These are phyloP conservation scores for Gleditsia sinensis DNA, from an alignment of 306 rosid genomes.

Conservation along the genomic window DNA sequence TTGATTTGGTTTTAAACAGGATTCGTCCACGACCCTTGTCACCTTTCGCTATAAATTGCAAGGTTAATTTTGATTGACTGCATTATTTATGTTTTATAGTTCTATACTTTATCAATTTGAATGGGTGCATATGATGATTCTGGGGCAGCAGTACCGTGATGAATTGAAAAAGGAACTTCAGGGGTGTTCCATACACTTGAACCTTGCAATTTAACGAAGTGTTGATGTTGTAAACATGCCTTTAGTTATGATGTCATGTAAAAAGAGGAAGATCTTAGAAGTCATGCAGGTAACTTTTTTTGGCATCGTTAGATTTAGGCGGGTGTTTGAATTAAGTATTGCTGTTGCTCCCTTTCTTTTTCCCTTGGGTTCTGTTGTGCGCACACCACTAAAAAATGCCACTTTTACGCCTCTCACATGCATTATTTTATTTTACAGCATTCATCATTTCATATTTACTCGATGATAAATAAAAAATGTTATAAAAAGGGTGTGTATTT, in stretches of 20 bases:
- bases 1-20: slow-evolving; percentile 46
- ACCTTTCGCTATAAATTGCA: no score
- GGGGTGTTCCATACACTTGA: slow-evolving; percentile 42
- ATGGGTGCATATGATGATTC: slow-evolving; percentile 69
- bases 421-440: neutral
- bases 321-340: neutral
- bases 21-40: slow-evolving; percentile 91
- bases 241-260: slow-evolving; percentile 53
- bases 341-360: neutral
- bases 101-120: slow-evolving; percentile 12
- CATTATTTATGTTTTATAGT: neutral
- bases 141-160: slow-evolving; percentile 70
- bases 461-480: neutral
- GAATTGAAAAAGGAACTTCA: slow-evolving; percentile 79
- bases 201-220: slow-evolving; percentile 42
- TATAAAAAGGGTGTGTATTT: neutral
- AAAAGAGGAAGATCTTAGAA: slow-evolving; percentile 56
- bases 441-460: neutral
- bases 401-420: neutral
- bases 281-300: slow-evolving; percentile 66
- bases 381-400: no score
- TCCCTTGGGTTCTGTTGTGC: neutral
- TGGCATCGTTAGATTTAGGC: neutral
- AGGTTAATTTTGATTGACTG: neutral
- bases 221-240: slow-evolving; percentile 42